A percentile compares a stretch with the other conserved stretches of the same genome.
Conservation (phyloP, 2,329 filamentous ascomycete genomes). For the Colletotrichum sp. region DNA sequence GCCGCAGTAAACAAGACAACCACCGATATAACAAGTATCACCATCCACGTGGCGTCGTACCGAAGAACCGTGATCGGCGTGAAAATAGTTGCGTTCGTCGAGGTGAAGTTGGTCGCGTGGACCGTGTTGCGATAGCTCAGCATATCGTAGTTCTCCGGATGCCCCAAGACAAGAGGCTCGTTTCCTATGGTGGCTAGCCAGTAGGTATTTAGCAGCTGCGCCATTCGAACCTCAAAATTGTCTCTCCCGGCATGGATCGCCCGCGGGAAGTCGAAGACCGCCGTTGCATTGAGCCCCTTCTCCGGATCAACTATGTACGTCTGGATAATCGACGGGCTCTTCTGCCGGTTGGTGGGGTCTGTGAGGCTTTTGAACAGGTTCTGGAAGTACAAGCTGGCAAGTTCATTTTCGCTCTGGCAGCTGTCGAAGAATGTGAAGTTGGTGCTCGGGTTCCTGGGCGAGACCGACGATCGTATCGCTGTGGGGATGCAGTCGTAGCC, state of each 20-base stretch:
- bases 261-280: background rate
- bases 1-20: background rate
- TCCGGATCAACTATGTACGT: background rate
- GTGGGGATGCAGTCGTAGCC: background rate
- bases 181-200: background rate
- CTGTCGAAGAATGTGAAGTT: background rate
- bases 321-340: background rate
- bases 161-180: background rate
- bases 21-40: background rate
- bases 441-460: background rate
- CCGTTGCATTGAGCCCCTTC: background rate
- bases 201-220: background rate
- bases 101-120: background rate
- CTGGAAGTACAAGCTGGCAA: background rate
- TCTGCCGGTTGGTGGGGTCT: background rate
- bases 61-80: background rate
- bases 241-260: background rate
- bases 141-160: background rate
- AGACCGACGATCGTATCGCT: background rate
- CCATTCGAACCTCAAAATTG: background rate
- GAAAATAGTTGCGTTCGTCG: background rate
- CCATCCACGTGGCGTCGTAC: background rate
- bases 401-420: background rate
- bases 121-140: background rate
- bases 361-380: background rate